Evolutionary conservation across 1,284 basidiomycete species (phyloP), one percentile per base, ranked within the genome.

Genomic region (Cryptococcus sp.): DNA sequence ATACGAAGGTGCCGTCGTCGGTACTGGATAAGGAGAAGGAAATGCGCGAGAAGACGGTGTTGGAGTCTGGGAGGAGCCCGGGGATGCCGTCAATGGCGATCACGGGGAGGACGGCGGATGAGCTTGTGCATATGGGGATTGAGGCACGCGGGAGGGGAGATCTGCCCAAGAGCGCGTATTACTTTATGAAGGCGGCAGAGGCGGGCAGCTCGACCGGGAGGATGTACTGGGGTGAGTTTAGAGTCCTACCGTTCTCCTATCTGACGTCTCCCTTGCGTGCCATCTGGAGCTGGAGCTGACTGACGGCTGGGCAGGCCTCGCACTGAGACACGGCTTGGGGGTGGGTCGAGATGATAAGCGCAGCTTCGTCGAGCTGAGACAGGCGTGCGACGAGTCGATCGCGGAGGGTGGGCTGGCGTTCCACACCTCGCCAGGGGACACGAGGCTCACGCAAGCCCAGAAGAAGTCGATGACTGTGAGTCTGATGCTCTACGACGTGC

Each of bases 101-200:
- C 18, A 44, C 24, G 33, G 55, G 50, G 2, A 44, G 48, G 20
- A 57, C 61, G 12, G 59, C 69, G 9, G 62, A 66, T 9, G 67
- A 70, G 23, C 55, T 71, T 20, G 61, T 76, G 0, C 50, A 54
- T 37, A 60, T 59, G 3, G 74, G 70, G 0, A 56, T 72, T n/a
- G 69, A 68, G 43, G 67, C 71, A 2, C 65, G 69, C 40, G 62
- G 64, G 4, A 66, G 65, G 35, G 72, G 72, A 9, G 72, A 76
- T 59, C 42, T 72, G 38, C 62, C 73, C 9, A 73, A 71, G 44
- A 66, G 68, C 12, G 73, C 75, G 42, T 76, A 68, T 62, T 69
- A 72, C 46, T 78, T 77, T 54, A 68, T 73, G 64, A 71, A 68
- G 59, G 73, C 76, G 44, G 72, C 73, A 20, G 71, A 77, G 53